Evolutionary conservation across 1,284 basidiomycete genomes (phyloP).

Genomic region (Moniliophthora roreri): DNA sequence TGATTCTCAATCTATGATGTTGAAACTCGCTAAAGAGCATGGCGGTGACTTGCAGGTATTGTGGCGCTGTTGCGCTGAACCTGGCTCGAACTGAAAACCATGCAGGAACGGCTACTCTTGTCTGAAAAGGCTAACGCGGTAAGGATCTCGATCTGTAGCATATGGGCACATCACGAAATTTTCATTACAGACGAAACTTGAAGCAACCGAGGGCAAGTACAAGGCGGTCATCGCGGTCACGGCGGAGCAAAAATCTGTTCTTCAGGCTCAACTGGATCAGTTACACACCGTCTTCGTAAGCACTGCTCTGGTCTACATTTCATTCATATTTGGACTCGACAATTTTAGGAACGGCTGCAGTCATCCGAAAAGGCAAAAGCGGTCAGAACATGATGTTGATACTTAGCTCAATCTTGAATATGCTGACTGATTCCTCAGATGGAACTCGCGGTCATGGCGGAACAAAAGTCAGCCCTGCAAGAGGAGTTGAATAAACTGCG

Average conservation of each 20-base stretch:
- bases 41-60: conserved; percentile 53
- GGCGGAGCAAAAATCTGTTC: conserved; percentile 12
- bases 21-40: conserved; percentile 52
- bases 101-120: conserved; percentile 24
- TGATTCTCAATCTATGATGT: conserved; percentile 52
- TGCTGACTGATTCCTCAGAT: background rate
- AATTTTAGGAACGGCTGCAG: conserved; percentile 1
- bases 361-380: background rate
- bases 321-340: background rate
- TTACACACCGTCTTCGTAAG: conserved; percentile 6
- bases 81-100: conserved; percentile 2
- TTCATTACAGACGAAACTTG: conserved; percentile 23
- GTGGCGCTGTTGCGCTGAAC: conserved; percentile 8
- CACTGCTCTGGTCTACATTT: background rate
- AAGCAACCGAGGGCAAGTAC: conserved; percentile 23
- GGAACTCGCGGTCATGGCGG: background rate
- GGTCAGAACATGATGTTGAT: background rate
- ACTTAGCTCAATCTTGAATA: background rate
- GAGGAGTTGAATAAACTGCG: background rate
- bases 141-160: background rate
- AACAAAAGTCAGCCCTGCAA: conserved; percentile 2
- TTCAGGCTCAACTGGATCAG: conserved; percentile 3
- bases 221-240: conserved; percentile 19
- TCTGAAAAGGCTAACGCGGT: conserved; percentile 24
- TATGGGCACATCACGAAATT: background rate